Evolutionary conservation across 1,284 basidiomycete genomes (phyloP), one percentile per base, ranked within the genome.

Genomic region (Trichosporon inkin): DNA sequence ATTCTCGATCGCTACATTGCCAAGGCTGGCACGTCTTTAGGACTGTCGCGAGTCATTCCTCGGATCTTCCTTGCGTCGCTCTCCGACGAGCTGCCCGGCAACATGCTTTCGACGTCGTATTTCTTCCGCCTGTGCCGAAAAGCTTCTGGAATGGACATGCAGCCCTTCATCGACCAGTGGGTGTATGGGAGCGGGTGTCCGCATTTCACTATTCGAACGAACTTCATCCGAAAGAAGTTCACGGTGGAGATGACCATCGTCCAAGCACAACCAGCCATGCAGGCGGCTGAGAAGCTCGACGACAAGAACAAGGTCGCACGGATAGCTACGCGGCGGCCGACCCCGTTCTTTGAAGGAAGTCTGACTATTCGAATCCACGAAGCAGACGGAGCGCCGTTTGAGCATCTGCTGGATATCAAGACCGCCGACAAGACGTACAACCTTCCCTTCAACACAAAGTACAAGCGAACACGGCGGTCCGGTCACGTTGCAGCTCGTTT

Each of bases 401-500:
- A 99, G 77, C 96, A 99, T 73, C 91, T 99, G 19, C 83, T 99
- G 40, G 93, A 97, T 73, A 90, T 99, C 61, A 87, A 90, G 40
- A 85, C 85, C 19, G 79, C 86, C 1, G 89, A 89, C 79, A 97
- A 96, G 75, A 87, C 89, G 13, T 97, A 92, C 74, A 92, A 96
- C 71, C 92, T 99, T 0, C 94, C 96, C 1, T 99, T 98, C 83
- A 99, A 99, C 76, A 98, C 95, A n/a, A 99, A 98, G 78, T 98
- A 98, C 80, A 99, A 98, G 79, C 91, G 96, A 64, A 90, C 97
- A 16, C 84, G 94, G 55, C 84, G 95, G 36, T 73, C 73, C 1
- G 75, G 73, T 16, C 71, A 71, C 53, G 96, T 96, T 69, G 84
- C 96, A 52, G 93, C 94, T 8, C 85, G 94, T 35, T 93, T 72